phyloP scores from a whole-genome alignment of 768 basidiomycete genomes.

The Cyathus striatus region DNA sequence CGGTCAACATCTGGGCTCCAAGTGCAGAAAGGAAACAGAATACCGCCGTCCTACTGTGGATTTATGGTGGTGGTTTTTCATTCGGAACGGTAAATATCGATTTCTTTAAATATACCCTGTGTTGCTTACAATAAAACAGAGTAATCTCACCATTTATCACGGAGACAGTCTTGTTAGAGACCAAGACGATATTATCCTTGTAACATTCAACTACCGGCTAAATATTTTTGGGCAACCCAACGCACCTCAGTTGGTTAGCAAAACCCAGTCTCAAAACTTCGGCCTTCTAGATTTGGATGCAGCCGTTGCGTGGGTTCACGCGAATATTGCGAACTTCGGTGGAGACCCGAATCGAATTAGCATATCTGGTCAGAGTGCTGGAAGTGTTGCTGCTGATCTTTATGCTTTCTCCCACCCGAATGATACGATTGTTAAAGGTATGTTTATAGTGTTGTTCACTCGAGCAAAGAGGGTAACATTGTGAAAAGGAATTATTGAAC shows the following conservation, averaged over 20 bases:
- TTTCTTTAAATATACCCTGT: neutral
- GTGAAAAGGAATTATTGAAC: slow-evolving; percentile 28
- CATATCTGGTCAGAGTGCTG: slow-evolving; percentile 33
- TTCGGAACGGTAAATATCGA: slow-evolving; percentile 26
- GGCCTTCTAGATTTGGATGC: slow-evolving; percentile 32
- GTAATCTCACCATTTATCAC: slow-evolving; percentile 18
- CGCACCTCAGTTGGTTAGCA: slow-evolving; percentile 28
- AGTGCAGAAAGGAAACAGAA: slow-evolving; percentile 22
- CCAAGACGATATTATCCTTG: slow-evolving; percentile 26
- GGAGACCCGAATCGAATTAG: slow-evolving; percentile 32
- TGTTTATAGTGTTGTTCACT: neutral
- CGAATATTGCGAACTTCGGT: slow-evolving; percentile 40
- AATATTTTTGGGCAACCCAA: slow-evolving; percentile 35
- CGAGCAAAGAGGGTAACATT: neutral
- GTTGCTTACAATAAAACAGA: slow-evolving; percentile 11
- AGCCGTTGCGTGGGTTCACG: slow-evolving; percentile 40
- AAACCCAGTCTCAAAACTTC: slow-evolving; percentile 25
- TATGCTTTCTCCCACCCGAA: slow-evolving; percentile 28
- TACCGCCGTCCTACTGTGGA: slow-evolving; percentile 30
- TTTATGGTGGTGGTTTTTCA: slow-evolving; percentile 32
- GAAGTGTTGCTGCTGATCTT: slow-evolving; percentile 24
- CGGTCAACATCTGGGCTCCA: slow-evolving; percentile 34
- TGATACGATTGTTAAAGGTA: slow-evolving; percentile 23
- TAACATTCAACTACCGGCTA: slow-evolving; percentile 31
- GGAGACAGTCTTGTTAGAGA: slow-evolving; percentile 25